Base-by-base conservation (phyloP, 2,329 filamentous ascomycete species). In the Neospermospora avenae region DNA sequence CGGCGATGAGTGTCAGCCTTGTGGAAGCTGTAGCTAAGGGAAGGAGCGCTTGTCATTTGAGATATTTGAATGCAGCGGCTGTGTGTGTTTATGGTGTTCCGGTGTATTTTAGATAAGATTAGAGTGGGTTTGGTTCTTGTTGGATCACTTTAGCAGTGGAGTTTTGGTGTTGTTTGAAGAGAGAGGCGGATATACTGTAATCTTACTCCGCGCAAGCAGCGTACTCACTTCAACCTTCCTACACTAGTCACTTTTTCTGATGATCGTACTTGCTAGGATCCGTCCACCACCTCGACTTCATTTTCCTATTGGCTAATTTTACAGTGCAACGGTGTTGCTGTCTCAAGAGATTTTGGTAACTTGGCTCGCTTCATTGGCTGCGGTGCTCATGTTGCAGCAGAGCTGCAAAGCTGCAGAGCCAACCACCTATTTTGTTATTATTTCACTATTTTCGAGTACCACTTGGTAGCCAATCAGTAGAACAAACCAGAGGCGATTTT, bases 21-120 rank as follows among this genome's bases (percentile, higher is more conserved):
- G 88, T 91, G n/a, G 86, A 93, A 73, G 95, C 95, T 0, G 88
- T 98, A 37, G 84, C 85, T 34, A 83, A 78, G 69, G 90, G 90
- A 14, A 83, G 91, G 65, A 82, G 84, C 61, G 87, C 86, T n/a
- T 98, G 95, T 76, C 86, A 90, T 67, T 84, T 99, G 77, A 84
- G 84, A 72, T 98, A 96, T 77, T 78, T 99, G 68, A 99, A 96
- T 69, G 95, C 92, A 0, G 95, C 93, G 11, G 92, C 93, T 39
- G 91, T 95, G 24, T 93, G 95, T 65, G 88, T 98, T 56, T 99
- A 98, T 77, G 95, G 95, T 16, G 88, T 99, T 72, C 95, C 95
- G 31, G 91, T 96, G 64, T 97, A 72, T 55, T 65, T 72, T 41
- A 64, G 63, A 58, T 68, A 60, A 67, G 55, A 25, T 45, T 44